phyloP scores from a whole-genome alignment of 345 rosid species.

The Populus euphratica region DNA sequence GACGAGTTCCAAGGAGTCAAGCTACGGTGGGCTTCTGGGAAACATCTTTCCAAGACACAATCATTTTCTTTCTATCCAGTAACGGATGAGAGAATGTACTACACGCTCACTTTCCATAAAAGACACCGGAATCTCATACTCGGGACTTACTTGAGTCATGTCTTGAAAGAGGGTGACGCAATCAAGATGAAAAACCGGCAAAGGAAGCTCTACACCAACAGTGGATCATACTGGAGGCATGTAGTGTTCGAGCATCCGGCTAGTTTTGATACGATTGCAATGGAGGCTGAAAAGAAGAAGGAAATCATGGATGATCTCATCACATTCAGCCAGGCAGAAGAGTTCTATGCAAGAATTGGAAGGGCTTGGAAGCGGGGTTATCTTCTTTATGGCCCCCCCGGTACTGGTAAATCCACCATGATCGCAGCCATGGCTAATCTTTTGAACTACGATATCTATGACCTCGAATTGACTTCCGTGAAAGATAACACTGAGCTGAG shows the following conservation, averaged over 20 bases:
- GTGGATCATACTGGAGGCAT: slow-evolving; percentile 1
- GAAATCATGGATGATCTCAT: slow-evolving; percentile 3
- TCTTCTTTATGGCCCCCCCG: background rate
- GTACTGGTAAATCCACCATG: slow-evolving; percentile 7
- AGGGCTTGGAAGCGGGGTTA: slow-evolving; percentile 9
- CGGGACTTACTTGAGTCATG: slow-evolving; percentile 1
- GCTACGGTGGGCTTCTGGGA: slow-evolving; percentile 1
- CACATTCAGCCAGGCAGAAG: slow-evolving; percentile 1
- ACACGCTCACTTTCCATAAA: slow-evolving; percentile 3
- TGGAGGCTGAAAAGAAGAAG: background rate
- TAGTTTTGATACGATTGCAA: background rate
- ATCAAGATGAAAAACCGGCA: background rate
- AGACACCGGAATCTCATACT: background rate
- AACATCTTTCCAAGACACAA: background rate
- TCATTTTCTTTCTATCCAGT: background rate
- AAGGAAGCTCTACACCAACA: slow-evolving; percentile 5
- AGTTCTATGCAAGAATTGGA: slow-evolving; percentile 4
- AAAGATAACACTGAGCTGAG: slow-evolving; percentile 8
- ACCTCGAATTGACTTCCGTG: background rate
- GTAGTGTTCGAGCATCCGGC: slow-evolving; percentile 11
- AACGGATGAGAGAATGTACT: background rate
- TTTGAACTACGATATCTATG: slow-evolving; percentile 1
- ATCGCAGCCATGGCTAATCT: slow-evolving; percentile 11
- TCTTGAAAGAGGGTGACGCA: slow-evolving; percentile 2
- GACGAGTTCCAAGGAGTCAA: slow-evolving; percentile 6